phyloP scores from a whole-genome alignment of 805 yeast genomes.

The Kurtzmaniella fragi region DNA sequence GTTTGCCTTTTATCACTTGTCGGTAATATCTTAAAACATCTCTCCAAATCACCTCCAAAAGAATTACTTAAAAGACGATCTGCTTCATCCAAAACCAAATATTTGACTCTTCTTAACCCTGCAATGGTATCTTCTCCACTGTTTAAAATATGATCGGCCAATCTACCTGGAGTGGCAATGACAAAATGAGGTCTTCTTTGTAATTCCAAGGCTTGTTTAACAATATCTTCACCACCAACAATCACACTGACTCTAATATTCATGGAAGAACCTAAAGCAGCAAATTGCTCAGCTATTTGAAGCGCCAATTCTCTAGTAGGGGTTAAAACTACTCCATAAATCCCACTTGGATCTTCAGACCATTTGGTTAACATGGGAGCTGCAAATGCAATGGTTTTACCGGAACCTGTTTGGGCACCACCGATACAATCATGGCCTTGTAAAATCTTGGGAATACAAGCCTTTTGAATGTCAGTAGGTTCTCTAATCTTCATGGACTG shows the following conservation, averaged over 20 bases:
- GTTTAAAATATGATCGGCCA: constrained; percentile 84
- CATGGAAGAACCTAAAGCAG: constrained; percentile 87
- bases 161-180: constrained; percentile 94
- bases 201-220: constrained; percentile 78
- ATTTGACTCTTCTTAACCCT: constrained; percentile 75
- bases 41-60: constrained; percentile 71
- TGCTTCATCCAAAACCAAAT: constrained; percentile 90
- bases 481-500: constrained; percentile 72
- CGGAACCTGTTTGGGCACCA: constrained; percentile 97
- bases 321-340: constrained; percentile 82
- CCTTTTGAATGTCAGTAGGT: constrained; percentile 84
- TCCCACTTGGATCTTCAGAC: constrained; percentile 94
- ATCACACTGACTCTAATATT: constrained; percentile 77
- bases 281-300: constrained; percentile 95
- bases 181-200: constrained; percentile 88
- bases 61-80: constrained; percentile 84
- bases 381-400: constrained; percentile 96
- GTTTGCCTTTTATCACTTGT: constrained; percentile 75
- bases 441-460: constrained; percentile 84
- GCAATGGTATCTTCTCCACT: constrained; percentile 85
- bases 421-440: constrained; percentile 91
- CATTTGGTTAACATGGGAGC: constrained; percentile 94
- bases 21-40: constrained; percentile 72
- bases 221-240: constrained; percentile 94
- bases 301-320: constrained; percentile 93